phyloP scores from a whole-genome alignment of 2,329 filamentous ascomycete genomes.

The Fusarium sp. region DNA sequence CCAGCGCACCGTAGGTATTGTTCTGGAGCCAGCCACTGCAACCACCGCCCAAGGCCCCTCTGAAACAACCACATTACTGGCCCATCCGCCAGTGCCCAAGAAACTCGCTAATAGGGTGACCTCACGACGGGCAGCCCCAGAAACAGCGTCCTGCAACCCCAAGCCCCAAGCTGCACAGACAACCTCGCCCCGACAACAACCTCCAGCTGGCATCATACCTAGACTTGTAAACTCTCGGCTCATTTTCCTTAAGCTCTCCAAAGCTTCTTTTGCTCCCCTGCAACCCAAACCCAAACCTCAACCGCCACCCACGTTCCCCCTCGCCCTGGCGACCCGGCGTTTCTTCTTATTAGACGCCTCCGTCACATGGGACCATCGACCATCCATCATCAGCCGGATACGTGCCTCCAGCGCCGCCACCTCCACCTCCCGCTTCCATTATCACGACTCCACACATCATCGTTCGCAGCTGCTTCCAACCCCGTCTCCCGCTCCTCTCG shows the following conservation, averaged over 20 bases:
- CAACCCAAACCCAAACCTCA: neutral
- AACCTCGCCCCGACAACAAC: constrained; percentile 18
- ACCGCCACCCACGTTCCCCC: neutral
- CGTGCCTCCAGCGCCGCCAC: constrained; percentile 34
- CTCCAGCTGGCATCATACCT: constrained; percentile 16
- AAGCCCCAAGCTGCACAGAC: constrained; percentile 16
- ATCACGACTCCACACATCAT: constrained; percentile 30
- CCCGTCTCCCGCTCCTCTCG: constrained; percentile 5
- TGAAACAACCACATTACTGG: neutral
- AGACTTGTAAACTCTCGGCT: constrained; percentile 9
- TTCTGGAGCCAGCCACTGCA: neutral
- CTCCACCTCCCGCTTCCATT: constrained; percentile 44
- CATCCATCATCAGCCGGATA: constrained; percentile 4
- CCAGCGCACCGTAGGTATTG: neutral
- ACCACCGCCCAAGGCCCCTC: neutral
- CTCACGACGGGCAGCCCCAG: constrained; percentile 16
- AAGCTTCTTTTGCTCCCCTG: neutral
- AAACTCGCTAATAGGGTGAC: constrained; percentile 5
- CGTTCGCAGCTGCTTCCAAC: constrained; percentile 19
- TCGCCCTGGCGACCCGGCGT: neutral
- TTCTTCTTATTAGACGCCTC: neutral
- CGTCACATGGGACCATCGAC: constrained; percentile 34
- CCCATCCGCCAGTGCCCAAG: no score
- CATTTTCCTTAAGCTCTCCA: neutral
- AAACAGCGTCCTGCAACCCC: constrained; percentile 14